phyloP scores from a whole-genome alignment of 2,329 filamentous ascomycete species.

The Chaetomium olivaceum region DNA sequence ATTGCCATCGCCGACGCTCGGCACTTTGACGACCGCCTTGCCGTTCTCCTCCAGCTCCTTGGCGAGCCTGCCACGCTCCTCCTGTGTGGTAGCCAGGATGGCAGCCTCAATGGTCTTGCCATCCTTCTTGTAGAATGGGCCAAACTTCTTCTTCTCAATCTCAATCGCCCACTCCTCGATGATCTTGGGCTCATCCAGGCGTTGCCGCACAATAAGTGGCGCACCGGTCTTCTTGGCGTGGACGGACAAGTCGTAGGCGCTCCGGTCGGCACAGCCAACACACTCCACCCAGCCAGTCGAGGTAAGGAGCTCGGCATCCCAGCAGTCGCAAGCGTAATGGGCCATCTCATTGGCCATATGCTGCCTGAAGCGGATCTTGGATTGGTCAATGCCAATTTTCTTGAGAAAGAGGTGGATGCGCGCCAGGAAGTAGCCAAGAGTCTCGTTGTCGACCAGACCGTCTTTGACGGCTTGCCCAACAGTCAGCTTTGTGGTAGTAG shows the following conservation, averaged over 20 bases:
- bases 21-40: constrained; percentile 75
- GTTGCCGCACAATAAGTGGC: constrained; percentile 81
- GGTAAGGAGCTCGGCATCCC: constrained; percentile 92
- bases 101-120: constrained; percentile 81
- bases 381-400: constrained; percentile 82
- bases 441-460: constrained; percentile 92
- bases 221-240: constrained; percentile 92
- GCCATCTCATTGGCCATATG: constrained; percentile 82
- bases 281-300: constrained; percentile 98
- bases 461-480: constrained; percentile 84
- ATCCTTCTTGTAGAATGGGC: constrained; percentile 93
- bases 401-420: constrained; percentile 88
- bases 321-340: constrained; percentile 95
- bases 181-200: constrained; percentile 71
- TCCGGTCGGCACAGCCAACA: constrained; percentile 89
- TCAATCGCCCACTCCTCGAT: constrained; percentile 88
- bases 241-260: constrained; percentile 89
- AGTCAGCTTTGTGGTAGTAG: constrained; percentile 67
- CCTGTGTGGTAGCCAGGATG: constrained; percentile 73
- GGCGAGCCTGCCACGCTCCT: constrained; percentile 76
- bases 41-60: constrained; percentile 71
- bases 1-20: constrained; percentile 65
- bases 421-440: constrained; percentile 93
- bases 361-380: constrained; percentile 92
- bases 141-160: constrained; percentile 93